A percentile compares a stretch with the other conserved stretches of the same genome.
phyloP scores from a whole-genome alignment of 1,139 yeast species.

The Nakaseomyces nivariensis region DNA sequence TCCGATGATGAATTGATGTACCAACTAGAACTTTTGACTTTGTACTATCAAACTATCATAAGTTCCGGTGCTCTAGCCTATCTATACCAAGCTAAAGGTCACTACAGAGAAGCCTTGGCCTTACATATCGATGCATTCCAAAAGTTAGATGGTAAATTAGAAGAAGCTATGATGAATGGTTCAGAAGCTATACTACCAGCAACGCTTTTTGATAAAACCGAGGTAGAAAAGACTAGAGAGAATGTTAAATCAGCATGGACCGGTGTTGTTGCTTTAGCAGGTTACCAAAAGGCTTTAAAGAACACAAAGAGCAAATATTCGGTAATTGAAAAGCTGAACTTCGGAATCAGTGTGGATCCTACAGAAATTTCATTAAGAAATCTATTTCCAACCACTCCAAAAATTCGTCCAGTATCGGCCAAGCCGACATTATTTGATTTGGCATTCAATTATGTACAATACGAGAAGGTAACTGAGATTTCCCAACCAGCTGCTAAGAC shows the following conservation, averaged over 20 bases:
- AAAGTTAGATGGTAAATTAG: conserved; percentile 11
- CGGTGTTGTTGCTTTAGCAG: conserved; percentile 26
- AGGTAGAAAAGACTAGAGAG: conserved; percentile 10
- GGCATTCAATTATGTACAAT: conserved; percentile 71
- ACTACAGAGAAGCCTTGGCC: conserved; percentile 25
- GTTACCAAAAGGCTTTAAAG: conserved; percentile 20
- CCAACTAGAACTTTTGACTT: conserved; percentile 36
- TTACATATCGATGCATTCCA: conserved; percentile 21
- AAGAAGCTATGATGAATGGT: conserved; percentile 4
- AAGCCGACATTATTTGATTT: conserved; percentile 88
- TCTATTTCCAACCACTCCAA: conserved; percentile 41
- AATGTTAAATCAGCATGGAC: conserved; percentile 17
- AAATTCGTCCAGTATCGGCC: conserved; percentile 49
- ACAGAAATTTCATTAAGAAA: conserved; percentile 33
- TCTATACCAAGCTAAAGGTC: conserved; percentile 22
- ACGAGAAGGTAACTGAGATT: conserved; percentile 25
- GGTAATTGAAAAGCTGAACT: conserved; percentile 43
- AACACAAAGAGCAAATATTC: conserved; percentile 12
- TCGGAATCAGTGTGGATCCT: conserved; percentile 33
- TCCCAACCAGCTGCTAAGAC: conserved; percentile 1
- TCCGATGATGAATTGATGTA: conserved; percentile 61
- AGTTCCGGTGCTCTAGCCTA: conserved; percentile 22
- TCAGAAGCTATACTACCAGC: conserved; percentile 14
- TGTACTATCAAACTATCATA: conserved; percentile 17
- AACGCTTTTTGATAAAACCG: conserved; percentile 12